Base-by-base conservation (phyloP, 2,329 filamentous ascomycete genomes). In the Aspergillus texensis region DNA sequence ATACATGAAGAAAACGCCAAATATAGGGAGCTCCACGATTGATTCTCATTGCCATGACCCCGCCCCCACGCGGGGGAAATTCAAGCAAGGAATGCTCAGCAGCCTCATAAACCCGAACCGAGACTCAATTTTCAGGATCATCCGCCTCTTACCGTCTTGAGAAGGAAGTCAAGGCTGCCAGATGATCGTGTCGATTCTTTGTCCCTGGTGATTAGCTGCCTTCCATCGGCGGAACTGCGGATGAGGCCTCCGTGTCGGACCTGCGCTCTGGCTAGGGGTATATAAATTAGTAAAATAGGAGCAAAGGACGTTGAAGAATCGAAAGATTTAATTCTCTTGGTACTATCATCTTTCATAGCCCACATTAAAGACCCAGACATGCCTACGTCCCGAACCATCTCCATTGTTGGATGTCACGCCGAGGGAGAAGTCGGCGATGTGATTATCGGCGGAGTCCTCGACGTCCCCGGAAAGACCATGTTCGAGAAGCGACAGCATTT, bases 291-390 rank as follows among this genome's bases (percentile, higher is more conserved):
- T 14, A 6, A 41, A 8, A 4, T 28, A 19, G 39, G 39, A 19
- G 39, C 39, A 19, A 41, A n/a, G 39, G 39, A 4, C 8, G 3
- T 4, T n/a, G 0, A 4, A n/a, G 16, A 2, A n/a, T n/a, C 10
- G 0, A 9, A n/a, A 4, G 10, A 6, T 6, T 4, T 14, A n/a
- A 9, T n/a, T 8, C 2, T 0, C 39, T n/a, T 8, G 39, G 9
- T 9, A 10, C 39, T 8, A n/a, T n/a, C 9, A 0, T 9, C 6
- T n/a, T 41, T 16, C 14, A 16, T 16, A 9, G 19, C 8, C 8
- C 39, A 10, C 9, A n/a, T 41, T 14, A 10, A n/a, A n/a, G 2
- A 8, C 19, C 19, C 16, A 41, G 3, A 3, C 6, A 41, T 41
- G 39, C 39, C 39, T 19, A 10, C 19, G 0, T 41, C 39, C 4